A percentile compares a stretch with the other conserved stretches of the same genome.
Conservation (phyloP, 208 protist genomes). For the Strigomonas galati region DNA sequence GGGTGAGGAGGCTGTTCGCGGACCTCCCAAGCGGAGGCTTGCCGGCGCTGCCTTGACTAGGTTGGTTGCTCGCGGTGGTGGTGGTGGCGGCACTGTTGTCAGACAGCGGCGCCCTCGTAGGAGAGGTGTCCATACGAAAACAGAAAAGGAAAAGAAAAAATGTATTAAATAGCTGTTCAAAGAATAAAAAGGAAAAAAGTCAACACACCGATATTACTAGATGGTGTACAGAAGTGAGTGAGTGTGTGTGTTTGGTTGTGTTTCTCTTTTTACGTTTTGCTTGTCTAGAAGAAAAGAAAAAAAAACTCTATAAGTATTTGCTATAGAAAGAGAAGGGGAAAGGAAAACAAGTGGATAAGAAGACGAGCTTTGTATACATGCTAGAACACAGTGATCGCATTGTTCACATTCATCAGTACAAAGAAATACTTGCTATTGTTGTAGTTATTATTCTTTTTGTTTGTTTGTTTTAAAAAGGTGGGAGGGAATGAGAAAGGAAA, state of each 20-base stretch:
- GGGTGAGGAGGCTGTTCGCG: neutral
- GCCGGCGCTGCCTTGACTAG: neutral
- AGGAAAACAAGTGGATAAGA: conserved; percentile 15
- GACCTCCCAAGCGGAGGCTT: neutral
- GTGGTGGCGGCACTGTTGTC: neutral
- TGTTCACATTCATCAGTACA: neutral
- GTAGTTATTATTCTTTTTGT: neutral
- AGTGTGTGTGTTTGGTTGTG: conserved; percentile 11
- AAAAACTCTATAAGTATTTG: conserved; percentile 3
- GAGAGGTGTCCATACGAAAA: neutral
- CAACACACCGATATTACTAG: neutral
- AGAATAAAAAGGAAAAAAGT: conserved; percentile 4
- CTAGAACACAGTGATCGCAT: no score
- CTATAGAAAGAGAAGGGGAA: conserved; percentile 13
- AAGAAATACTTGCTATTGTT: neutral
- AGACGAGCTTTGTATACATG: neutral
- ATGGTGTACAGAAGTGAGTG: neutral
- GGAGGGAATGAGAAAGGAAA: conserved; percentile 16
- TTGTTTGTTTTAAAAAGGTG: no score
- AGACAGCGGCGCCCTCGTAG: neutral
- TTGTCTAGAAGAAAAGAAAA: neutral
- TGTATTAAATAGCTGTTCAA: no score
- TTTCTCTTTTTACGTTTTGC: neutral
- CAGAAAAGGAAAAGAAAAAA: conserved; percentile 11
- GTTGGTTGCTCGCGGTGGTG: neutral